Evolutionary conservation across 345 rosid genomes (phyloP).

Genomic region (Populus simonii): DNA sequence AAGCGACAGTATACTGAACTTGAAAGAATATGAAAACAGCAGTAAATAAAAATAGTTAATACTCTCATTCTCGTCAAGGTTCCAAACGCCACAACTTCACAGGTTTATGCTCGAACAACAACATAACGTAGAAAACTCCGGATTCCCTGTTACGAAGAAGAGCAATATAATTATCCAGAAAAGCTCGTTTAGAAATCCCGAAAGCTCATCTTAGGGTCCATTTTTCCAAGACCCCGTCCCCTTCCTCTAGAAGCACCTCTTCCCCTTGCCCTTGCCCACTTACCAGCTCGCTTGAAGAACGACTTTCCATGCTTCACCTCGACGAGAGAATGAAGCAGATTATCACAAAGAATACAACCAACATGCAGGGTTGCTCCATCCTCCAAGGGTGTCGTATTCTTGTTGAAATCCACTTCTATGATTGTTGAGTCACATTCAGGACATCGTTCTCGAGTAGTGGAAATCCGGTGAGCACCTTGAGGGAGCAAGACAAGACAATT

Average conservation of each 20-base stretch:
- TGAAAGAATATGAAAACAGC: no score
- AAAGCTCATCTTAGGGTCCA: conserved; percentile 66
- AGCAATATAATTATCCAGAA: background rate
- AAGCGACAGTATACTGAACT: no score
- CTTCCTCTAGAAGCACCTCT: conserved; percentile 56
- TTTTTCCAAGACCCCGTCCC: conserved; percentile 39
- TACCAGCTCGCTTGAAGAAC: conserved; percentile 47
- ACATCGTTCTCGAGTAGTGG: conserved; percentile 61
- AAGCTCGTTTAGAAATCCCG: conserved; percentile 37
- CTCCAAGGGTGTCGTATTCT: conserved; percentile 79
- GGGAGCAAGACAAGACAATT: conserved; percentile 88
- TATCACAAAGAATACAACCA: conserved; percentile 90
- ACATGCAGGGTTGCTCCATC: conserved; percentile 74
- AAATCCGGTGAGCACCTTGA: conserved; percentile 82
- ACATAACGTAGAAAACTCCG: no score
- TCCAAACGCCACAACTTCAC: no score
- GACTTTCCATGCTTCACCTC: conserved; percentile 86
- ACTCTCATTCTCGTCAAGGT: no score
- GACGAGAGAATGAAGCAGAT: conserved; percentile 81
- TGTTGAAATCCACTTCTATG: conserved; percentile 87
- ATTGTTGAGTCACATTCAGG: conserved; percentile 75
- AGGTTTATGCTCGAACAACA: no score
- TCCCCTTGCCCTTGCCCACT: conserved; percentile 62
- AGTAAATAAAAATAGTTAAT: no score
- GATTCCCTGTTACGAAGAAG: no score